Evolutionary conservation across 192 early-diverging fungal genomes (phyloP), one percentile per base, ranked within the genome.

Genomic region (Mortierella alpina): DNA sequence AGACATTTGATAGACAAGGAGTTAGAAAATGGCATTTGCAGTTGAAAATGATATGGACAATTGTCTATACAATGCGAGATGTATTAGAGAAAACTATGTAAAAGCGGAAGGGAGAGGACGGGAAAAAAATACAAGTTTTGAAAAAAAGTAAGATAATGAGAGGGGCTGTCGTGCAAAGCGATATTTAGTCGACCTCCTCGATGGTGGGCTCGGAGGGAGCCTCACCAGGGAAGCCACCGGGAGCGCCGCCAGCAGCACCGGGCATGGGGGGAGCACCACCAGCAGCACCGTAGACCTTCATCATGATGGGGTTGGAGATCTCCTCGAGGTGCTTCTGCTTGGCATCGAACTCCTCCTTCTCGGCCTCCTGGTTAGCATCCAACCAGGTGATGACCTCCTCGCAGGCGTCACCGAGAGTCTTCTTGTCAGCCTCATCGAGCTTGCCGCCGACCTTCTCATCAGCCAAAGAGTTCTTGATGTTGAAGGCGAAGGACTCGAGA

Each of bases 241-340:
- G 89, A 59, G 91, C 88, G 63, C 88, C 93, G 75, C 90, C 91
- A 64, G 90, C 90, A 73, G 91, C 83, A 75, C 84, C 92, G 61
- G 88, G 90, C 64, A 88, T 83, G 54, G 88, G 85, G 67, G 86
- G 86, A 80, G 75, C 84, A 86, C 88, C 95, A 62, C 90, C 95
- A 54, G 83, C 91, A 68, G 82, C 87, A 83, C 92, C 90, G 89
- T 99, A 98, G 83, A 99, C 82, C 88, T 94, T 96, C 84, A 87
- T 92, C 94, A 98, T 98, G 91, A 99, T 98, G 75, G 97, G 96
- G 92, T 97, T 96, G 76, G 96, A 95, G 68, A 94, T 73, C 76
- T 89, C 89, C 88, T 98, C 96, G 60, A 99, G 90, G 74, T 96
- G 92, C 93, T 98, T 98, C 88, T 96, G 95, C 83, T 90, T 91